Evolutionary conservation across 177 flowering plant species (phyloP).

Genomic region (Telopea speciosissima): DNA sequence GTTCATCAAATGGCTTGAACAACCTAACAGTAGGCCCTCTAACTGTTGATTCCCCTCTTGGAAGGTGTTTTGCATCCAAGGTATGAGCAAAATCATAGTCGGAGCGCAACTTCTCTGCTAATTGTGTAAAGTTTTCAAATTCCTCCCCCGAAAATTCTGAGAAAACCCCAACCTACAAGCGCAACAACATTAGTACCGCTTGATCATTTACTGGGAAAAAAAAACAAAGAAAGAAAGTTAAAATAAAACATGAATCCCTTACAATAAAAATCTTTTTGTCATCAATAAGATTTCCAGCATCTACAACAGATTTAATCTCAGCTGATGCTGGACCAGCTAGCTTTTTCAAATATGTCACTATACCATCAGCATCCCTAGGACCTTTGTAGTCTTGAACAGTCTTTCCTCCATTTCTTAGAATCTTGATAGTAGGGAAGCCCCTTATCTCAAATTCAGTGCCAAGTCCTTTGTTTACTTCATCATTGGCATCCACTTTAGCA

Average conservation of each 20-base stretch:
- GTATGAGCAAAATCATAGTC: slow-evolving; percentile 91
- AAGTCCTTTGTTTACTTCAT: slow-evolving; percentile 65
- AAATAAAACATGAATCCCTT: slow-evolving; percentile 22
- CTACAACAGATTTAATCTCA: slow-evolving; percentile 69
- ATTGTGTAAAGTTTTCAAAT: slow-evolving; percentile 49
- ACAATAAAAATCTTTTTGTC: slow-evolving; percentile 62
- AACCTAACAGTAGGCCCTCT: slow-evolving; percentile 62
- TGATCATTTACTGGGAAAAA: background rate
- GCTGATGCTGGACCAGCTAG: slow-evolving; percentile 86
- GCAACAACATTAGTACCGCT: background rate
- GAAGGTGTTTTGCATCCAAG: slow-evolving; percentile 69
- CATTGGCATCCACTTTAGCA: slow-evolving; percentile 88
- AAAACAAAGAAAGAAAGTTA: background rate
- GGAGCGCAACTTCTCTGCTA: slow-evolving; percentile 79
- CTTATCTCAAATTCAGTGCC: slow-evolving; percentile 47
- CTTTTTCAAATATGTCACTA: slow-evolving; percentile 65
- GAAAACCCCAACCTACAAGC: slow-evolving; percentile 76
- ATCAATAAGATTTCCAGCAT: slow-evolving; percentile 41
- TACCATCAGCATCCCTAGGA: slow-evolving; percentile 95
- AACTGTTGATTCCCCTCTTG: slow-evolving; percentile 72
- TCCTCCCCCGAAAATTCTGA: slow-evolving; percentile 84
- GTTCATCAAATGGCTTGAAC: slow-evolving; percentile 96
- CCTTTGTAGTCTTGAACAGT: slow-evolving; percentile 78
- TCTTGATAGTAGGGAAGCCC: slow-evolving; percentile 89
- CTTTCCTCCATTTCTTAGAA: slow-evolving; percentile 78